A percentile compares a stretch with the other conserved stretches of the same genome.
Conservation (phyloP, 78 protist genomes). For the Emiliania huxleyi region DNA sequence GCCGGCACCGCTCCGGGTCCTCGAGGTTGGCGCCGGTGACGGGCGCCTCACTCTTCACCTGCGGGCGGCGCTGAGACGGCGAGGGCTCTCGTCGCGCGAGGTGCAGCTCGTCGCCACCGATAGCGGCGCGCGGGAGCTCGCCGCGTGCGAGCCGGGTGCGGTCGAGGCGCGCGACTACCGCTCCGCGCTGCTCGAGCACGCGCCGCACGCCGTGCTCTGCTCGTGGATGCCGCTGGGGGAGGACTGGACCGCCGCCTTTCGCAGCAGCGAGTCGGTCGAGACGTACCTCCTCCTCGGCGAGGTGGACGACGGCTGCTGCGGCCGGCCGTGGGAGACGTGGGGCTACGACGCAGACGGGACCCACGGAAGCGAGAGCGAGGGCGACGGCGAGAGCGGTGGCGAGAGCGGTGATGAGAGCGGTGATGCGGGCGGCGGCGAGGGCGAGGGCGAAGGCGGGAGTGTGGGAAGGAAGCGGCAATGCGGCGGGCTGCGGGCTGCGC, state of each 20-base stretch:
- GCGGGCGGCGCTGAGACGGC: not conserved
- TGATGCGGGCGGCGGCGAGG: not conserved
- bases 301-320: not conserved
- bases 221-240: constrained; percentile 11
- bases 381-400: not conserved
- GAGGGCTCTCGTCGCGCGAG: too few species aligned
- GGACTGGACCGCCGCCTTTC: constrained; percentile 1
- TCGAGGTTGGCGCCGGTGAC: constrained; percentile 12
- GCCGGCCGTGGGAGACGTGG: not conserved
- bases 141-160: not conserved
- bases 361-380: not conserved
- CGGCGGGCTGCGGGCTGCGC: too few species aligned
- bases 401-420: not conserved
- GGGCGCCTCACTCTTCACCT: not conserved
- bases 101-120: not conserved
- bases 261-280: not conserved
- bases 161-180: not conserved
- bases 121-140: not conserved
- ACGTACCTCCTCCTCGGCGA: not conserved
- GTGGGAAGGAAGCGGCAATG: too few species aligned
- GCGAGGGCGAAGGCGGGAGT: not conserved
- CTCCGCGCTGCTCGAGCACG: not conserved
- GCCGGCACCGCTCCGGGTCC: not conserved
- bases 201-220: not conserved
- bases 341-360: not conserved